Evolutionary conservation across 139 green algal species (phyloP).

Genomic region (Volvox reticuliferus): DNA sequence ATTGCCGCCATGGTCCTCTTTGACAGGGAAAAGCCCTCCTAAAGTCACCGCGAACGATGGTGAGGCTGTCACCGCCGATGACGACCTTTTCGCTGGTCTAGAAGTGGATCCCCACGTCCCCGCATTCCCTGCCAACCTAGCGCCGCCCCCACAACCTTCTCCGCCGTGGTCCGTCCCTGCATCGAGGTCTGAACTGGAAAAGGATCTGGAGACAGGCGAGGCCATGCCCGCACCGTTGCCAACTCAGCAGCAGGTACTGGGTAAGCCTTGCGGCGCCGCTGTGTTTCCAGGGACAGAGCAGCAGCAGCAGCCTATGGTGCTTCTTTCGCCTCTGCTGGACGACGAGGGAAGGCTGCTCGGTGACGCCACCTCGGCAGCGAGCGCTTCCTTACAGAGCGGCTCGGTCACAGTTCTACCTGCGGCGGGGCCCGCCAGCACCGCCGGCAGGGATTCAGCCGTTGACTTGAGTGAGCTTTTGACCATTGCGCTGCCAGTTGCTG

Average conservation of each 20-base stretch:
- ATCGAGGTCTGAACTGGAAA: neutral
- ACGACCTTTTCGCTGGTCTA: conserved; percentile 33
- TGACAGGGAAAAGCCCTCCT: neutral
- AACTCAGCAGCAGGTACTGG: neutral
- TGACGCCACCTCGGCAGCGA: neutral
- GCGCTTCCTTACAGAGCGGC: neutral
- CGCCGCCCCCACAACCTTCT: neutral
- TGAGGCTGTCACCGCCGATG: neutral
- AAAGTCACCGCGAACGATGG: neutral
- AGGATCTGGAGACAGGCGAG: neutral
- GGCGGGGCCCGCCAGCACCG: neutral
- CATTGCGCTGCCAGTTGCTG: neutral
- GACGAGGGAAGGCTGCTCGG: neutral
- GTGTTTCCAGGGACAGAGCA: neutral
- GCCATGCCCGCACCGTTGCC: neutral
- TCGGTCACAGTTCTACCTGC: neutral
- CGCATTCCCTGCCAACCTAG: neutral
- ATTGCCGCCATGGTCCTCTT: neutral
- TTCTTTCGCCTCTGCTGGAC: neutral
- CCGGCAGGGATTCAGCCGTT: neutral
- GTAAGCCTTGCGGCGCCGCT: too few relatives aligned
- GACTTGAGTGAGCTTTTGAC: neutral
- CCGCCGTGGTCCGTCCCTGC: neutral
- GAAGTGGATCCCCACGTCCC: conserved; percentile 37
- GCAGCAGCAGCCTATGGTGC: neutral